phyloP scores from a whole-genome alignment of 1,284 basidiomycete genomes.

The Ceratobasidium sp. region DNA sequence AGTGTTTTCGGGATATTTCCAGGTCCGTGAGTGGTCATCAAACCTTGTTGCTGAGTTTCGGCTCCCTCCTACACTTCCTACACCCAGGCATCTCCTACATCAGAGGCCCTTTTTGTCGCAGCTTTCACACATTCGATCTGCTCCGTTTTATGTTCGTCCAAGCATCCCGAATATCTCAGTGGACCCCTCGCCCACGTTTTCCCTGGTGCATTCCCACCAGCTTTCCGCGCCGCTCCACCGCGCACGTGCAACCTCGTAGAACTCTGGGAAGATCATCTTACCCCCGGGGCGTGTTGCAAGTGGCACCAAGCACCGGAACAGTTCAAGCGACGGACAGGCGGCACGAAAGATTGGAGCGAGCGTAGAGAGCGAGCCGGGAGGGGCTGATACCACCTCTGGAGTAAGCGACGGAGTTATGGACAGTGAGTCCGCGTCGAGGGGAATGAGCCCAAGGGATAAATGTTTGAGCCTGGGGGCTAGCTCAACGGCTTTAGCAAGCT shows the following conservation, averaged over 20 bases:
- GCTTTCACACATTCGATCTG: background rate
- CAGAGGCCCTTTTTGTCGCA: background rate
- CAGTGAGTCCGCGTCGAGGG: background rate
- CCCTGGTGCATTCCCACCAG: slow-evolving; percentile 12
- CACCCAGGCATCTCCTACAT: background rate
- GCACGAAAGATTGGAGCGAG: slow-evolving; percentile 3
- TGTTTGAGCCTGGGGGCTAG: background rate
- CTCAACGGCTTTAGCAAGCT: slow-evolving; percentile 7
- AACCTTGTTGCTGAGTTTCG: background rate
- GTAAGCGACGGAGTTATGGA: background rate
- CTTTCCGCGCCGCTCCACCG: background rate
- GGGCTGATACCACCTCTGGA: background rate
- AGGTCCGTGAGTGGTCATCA: background rate
- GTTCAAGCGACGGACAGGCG: background rate
- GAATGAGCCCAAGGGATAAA: slow-evolving; percentile 13
- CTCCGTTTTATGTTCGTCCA: background rate
- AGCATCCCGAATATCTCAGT: slow-evolving; percentile 7
- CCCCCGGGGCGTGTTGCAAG: background rate
- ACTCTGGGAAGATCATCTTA: slow-evolving; percentile 19
- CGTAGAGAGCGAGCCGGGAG: background rate
- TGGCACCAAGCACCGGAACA: slow-evolving; percentile 21
- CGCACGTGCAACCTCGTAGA: slow-evolving; percentile 3
- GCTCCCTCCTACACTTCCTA: background rate
- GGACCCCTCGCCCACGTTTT: background rate
- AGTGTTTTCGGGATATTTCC: background rate